Evolutionary conservation across 1,284 basidiomycete species (phyloP).

Genomic region (Mycena citricolor): DNA sequence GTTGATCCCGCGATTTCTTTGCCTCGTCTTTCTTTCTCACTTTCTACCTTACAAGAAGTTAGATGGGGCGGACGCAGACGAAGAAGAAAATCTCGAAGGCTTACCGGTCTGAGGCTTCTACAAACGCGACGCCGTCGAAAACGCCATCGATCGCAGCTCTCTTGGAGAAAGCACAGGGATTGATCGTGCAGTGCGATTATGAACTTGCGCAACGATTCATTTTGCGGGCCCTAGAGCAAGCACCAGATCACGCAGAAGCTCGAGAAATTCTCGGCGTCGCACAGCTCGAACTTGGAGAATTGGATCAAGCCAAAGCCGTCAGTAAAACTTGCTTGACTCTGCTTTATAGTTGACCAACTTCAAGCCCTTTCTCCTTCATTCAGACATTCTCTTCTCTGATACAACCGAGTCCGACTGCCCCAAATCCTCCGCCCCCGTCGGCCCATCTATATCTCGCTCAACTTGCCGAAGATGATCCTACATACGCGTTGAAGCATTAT

Average conservation of each 20-base stretch:
- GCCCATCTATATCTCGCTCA: slow-evolving; percentile 92
- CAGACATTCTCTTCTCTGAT: slow-evolving; percentile 69
- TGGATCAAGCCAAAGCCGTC: slow-evolving; percentile 74
- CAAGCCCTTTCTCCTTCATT: slow-evolving; percentile 9
- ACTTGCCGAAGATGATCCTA: slow-evolving; percentile 75
- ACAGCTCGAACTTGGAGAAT: slow-evolving; percentile 76
- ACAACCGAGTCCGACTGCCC: slow-evolving; percentile 57
- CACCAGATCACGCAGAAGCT: slow-evolving; percentile 67
- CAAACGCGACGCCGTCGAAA: slow-evolving; percentile 25
- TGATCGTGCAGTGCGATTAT: slow-evolving; percentile 84
- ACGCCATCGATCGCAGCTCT: slow-evolving; percentile 50
- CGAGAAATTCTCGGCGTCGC: slow-evolving; percentile 79
- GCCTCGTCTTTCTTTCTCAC: not conserved
- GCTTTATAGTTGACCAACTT: slow-evolving; percentile 6
- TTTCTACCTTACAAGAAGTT: too few relatives aligned
- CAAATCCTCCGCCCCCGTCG: slow-evolving; percentile 68
- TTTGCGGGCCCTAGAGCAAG: slow-evolving; percentile 65
- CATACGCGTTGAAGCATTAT: slow-evolving; percentile 78
- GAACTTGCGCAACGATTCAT: slow-evolving; percentile 77
- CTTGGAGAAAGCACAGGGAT: slow-evolving; percentile 71
- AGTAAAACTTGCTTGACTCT: slow-evolving; percentile 25
- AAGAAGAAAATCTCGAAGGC: slow-evolving; percentile 50
- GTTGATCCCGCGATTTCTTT: too few relatives aligned
- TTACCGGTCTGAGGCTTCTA: slow-evolving; percentile 28
- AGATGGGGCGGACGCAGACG: slow-evolving; percentile 70